A percentile compares a stretch with the other conserved stretches of the same genome.
Conservation (phyloP, 179 eudicot species). For the Kewa caespitosa region DNA sequence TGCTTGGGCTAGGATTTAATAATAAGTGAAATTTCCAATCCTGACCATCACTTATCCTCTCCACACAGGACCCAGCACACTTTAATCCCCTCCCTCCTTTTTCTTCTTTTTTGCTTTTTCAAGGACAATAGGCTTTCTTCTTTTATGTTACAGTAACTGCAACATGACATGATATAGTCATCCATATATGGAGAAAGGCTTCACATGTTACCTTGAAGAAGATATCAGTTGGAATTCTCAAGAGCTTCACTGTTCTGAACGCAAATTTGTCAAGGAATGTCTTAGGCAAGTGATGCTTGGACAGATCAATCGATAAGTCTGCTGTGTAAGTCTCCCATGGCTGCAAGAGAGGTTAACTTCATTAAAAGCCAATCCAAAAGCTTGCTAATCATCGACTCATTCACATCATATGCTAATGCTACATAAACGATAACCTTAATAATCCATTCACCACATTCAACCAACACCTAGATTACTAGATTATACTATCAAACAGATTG, state of each 20-base stretch:
- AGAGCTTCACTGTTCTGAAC: constrained; percentile 35
- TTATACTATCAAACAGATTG: neutral
- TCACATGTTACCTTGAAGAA: constrained; percentile 37
- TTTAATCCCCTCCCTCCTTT: too few relatives aligned
- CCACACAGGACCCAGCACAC: too few relatives aligned
- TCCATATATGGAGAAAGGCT: neutral
- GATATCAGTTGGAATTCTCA: constrained; percentile 36
- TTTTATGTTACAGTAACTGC: too few relatives aligned
- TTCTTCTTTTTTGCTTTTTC: too few relatives aligned
- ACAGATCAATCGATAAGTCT: constrained; percentile 37
- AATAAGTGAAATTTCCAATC: too few relatives aligned
- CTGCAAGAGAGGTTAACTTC: constrained; percentile 19
- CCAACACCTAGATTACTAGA: neutral
- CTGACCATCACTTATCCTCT: too few relatives aligned
- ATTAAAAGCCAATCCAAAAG: constrained; percentile 1
- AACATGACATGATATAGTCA: too few relatives aligned
- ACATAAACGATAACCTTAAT: neutral
- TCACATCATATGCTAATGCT: neutral
- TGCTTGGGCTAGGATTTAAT: too few relatives aligned
- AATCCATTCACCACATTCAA: too few relatives aligned
- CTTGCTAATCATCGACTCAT: neutral
- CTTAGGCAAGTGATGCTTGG: constrained; percentile 39
- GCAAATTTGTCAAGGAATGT: constrained; percentile 38
- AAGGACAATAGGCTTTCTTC: too few relatives aligned
- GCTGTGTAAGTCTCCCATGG: constrained; percentile 43